Evolutionary conservation across 192 early-diverging fungal species (phyloP).

Genomic region (Dispira simplex): DNA sequence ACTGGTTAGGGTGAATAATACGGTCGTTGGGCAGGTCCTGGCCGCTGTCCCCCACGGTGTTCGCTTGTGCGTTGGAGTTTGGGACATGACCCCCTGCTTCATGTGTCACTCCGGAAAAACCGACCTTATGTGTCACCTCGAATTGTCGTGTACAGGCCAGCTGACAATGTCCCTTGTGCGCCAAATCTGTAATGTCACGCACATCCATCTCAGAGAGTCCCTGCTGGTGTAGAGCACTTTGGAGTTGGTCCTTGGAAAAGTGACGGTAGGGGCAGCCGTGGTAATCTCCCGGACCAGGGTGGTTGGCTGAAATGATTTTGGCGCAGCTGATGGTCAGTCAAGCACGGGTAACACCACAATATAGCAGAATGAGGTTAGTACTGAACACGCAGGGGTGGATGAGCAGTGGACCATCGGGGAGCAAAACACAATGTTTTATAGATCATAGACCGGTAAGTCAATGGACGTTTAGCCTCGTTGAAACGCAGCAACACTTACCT

Average conservation of each 20-base stretch:
- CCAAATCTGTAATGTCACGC: slow-evolving; percentile 46
- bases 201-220: slow-evolving; percentile 41
- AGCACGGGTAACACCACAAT: background rate
- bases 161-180: slow-evolving; percentile 68
- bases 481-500: slow-evolving; percentile 21
- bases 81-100: no score
- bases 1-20: slow-evolving; percentile 93
- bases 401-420: no score
- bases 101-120: slow-evolving; percentile 17
- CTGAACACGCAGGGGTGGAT: no score
- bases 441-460: background rate
- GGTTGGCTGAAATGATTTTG: slow-evolving; percentile 69
- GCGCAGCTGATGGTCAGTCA: slow-evolving; percentile 36
- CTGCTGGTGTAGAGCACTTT: slow-evolving; percentile 36
- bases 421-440: background rate
- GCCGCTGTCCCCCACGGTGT: no score
- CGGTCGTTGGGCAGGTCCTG: slow-evolving; percentile 19
- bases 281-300: slow-evolving; percentile 66
- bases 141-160: slow-evolving; percentile 85
- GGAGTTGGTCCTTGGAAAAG: slow-evolving; percentile 46
- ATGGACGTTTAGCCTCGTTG: background rate
- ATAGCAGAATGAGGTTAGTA: no score
- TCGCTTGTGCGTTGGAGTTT: no score
- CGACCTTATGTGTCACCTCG: slow-evolving; percentile 40
- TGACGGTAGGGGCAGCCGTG: slow-evolving; percentile 96